Base-by-base conservation (phyloP, 228 moss, liverwort and hornwort genomes). In the Sphagnum magellanicum region DNA sequence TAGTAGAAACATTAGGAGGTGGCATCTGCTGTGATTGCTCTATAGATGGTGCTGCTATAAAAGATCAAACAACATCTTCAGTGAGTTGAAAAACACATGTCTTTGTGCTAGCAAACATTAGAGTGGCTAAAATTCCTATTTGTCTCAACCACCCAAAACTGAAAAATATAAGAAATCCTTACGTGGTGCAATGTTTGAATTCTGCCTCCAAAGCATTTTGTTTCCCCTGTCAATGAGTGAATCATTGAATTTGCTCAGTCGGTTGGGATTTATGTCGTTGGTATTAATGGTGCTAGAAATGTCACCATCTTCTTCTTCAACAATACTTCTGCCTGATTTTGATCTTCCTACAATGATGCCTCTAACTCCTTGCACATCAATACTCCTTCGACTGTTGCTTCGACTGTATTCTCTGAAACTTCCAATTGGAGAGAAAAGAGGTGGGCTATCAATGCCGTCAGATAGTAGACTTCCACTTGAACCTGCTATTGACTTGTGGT, bases 391-490 rank as follows among this genome's bases (percentile, higher is more conserved):
- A 32, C 32, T 32, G 32, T 32, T 32, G 32, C 32, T 12, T 48
- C 5, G 50, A 64, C 10, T 13, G 10, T 64, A 13, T 64, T 51
- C 65, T 60, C 64, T 52, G 67, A 12, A 49, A 73, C 87, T 83
- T 57, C 83, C 87, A 12, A 80, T 67, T 52, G 81, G 73, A 72
- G 83, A 76, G 61, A 75, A 4, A 49, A 73, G 12, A 13, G 66
- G 4, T 8, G 83, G 76, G 51, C 72, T 76, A 51, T 83, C 81
- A 32, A 76, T 71, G 65, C 78, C 83, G 50, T 87, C 83, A 52
- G 70, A 70, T 51, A 76, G 64, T 49, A 46, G 49, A 49, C 10
- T 49, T 9, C 12, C 49, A 8, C 10, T 4, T 46, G 46, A 13
- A 8, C 49, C 48, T 48, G 6, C 47, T 48, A 49, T 48, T 5